Percentiles rank a stretch among this genome's conserved stretches.
phyloP scores from a whole-genome alignment of 176 grass and related monocot species.

The Carex cristatella region DNA sequence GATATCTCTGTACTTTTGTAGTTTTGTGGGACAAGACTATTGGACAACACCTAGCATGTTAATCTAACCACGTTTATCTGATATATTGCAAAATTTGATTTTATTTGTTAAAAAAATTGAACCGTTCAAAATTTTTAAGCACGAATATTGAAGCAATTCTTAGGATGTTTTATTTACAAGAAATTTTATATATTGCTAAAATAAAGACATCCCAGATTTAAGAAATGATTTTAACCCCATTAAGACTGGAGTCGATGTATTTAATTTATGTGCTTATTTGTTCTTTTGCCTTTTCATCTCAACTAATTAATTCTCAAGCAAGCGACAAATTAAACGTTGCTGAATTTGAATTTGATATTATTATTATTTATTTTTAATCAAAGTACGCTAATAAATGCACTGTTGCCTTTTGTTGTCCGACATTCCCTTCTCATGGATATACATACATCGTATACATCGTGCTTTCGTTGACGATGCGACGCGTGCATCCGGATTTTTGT shows the following conservation, averaged over 20 bases:
- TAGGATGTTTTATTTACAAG: no score
- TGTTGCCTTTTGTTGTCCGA: not conserved
- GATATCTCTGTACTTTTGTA: not conserved
- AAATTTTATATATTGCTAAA: no score
- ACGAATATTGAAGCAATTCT: no score
- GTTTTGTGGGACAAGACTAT: not conserved
- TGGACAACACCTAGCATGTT: no score
- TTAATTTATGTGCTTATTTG: not conserved
- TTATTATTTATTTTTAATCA: not conserved
- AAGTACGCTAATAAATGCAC: not conserved
- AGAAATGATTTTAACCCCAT: no score
- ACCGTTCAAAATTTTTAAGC: no score
- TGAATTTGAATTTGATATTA: not conserved
- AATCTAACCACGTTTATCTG: no score
- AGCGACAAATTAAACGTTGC: not conserved
- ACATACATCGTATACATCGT: not conserved
- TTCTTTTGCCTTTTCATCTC: not conserved
- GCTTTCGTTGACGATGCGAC: not conserved
- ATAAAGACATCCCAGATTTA: no score
- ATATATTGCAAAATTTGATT: no score
- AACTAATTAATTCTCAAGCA: not conserved
- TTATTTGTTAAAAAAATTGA: no score
- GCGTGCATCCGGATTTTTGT: not conserved
- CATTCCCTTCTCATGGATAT: not conserved
- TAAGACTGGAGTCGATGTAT: not conserved